These are phyloP conservation scores for Thecaphora frezii DNA, from an alignment of 1,284 basidiomycete genomes.

Conservation along the genomic window DNA sequence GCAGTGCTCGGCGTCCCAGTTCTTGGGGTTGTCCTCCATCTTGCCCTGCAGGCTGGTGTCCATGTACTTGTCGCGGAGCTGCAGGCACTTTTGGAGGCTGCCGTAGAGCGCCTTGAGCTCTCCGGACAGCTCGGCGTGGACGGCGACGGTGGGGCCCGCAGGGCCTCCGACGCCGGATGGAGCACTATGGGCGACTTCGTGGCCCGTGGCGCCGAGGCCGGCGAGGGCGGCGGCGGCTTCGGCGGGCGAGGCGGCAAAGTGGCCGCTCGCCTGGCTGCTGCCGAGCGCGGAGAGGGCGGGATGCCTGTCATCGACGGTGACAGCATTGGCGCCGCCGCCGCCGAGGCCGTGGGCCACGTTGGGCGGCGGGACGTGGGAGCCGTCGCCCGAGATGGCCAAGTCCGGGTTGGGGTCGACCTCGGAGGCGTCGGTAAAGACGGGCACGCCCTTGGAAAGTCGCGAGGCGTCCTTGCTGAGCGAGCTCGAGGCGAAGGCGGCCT, in stretches of 20 bases:
- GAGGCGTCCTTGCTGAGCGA: conserved; percentile 7
- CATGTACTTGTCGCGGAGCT: conserved; percentile 58
- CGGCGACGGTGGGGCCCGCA: conserved; percentile 24
- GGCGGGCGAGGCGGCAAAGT: conserved; percentile 43
- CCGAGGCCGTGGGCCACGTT: conserved; percentile 15
- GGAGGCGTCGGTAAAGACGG: no score
- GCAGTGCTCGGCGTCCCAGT: conserved; percentile 58
- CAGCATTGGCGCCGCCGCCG: no score
- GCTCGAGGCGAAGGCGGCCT: conserved; percentile 17
- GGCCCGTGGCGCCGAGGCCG: conserved; percentile 38
- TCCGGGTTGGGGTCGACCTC: conserved; percentile 27
- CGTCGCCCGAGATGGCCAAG: conserved; percentile 33
- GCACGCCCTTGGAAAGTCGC: no score
- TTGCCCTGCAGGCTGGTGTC: conserved; percentile 45
- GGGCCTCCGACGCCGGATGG: conserved; percentile 2
- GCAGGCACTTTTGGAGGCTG: conserved; percentile 50
- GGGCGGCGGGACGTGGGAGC: conserved; percentile 28
- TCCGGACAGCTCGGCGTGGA: conserved; percentile 40
- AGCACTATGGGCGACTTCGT: conserved; percentile 4
- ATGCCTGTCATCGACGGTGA: no score
- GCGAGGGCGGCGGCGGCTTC: conserved; percentile 44
- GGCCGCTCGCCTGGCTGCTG: conserved; percentile 9
- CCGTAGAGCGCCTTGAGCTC: conserved; percentile 49
- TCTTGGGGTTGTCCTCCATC: conserved; percentile 57
- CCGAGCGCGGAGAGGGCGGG: conserved; percentile 18